Percentiles rank a stretch among this genome's conserved stretches.
These are phyloP conservation scores for Aureoboletus auriporus DNA, from an alignment of 768 basidiomycete species.

Conservation along the genomic window DNA sequence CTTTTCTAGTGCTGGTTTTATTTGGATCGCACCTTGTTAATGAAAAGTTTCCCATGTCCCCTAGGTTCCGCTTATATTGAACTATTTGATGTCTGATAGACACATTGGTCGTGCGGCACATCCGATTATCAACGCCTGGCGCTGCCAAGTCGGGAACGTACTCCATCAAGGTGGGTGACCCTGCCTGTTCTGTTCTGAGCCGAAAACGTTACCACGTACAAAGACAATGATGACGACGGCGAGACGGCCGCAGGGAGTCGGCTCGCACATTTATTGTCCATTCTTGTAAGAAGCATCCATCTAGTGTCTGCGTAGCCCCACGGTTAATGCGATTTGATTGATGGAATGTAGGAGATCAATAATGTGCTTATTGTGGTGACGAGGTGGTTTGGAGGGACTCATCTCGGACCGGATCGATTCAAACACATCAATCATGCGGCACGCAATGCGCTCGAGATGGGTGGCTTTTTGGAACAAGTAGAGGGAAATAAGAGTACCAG, in stretches of 20 bases:
- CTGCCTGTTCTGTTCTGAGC: constrained; percentile 1
- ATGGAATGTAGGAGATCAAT: constrained; percentile 56
- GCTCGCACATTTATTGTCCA: constrained; percentile 86
- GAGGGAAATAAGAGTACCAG: constrained; percentile 27
- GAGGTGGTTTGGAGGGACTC: constrained; percentile 90
- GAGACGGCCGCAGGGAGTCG: constrained; percentile 91
- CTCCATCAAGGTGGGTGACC: constrained; percentile 65
- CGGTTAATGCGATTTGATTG: not conserved
- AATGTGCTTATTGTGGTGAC: constrained; percentile 91
- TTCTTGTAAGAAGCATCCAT: constrained; percentile 50
- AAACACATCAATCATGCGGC: constrained; percentile 97
- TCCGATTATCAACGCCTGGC: constrained; percentile 80
- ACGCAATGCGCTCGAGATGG: constrained; percentile 82
- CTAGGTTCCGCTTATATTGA: constrained; percentile 68
- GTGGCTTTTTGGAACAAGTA: constrained; percentile 71
- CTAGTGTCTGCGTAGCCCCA: no score
- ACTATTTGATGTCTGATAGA: constrained; percentile 65
- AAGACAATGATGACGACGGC: constrained; percentile 94
- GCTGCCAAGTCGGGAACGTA: constrained; percentile 62
- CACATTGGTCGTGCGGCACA: constrained; percentile 73
- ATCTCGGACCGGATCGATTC: constrained; percentile 84
- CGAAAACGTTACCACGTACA: not conserved
- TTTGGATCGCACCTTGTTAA: not conserved
- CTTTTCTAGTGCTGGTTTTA: not conserved
- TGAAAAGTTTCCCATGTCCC: not conserved